Evolutionary conservation across 805 yeast genomes (phyloP).

Genomic region (Teunomyces kruisii): DNA sequence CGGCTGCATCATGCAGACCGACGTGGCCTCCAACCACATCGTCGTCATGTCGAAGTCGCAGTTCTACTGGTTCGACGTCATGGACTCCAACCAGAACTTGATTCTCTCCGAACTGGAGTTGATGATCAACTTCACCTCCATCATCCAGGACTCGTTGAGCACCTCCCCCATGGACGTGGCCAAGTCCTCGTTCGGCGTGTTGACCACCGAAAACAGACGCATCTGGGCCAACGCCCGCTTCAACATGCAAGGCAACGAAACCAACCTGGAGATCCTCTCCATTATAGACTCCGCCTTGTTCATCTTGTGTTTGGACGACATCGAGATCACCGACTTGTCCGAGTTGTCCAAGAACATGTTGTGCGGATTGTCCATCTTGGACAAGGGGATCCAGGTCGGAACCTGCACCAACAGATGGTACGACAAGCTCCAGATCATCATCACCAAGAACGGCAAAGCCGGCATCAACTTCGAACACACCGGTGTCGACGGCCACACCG

Average conservation of each 20-base stretch:
- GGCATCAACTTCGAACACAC: conserved; percentile 94
- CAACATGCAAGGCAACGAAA: conserved; percentile 38
- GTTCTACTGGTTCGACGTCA: conserved; percentile 92
- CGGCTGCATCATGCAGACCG: conserved; percentile 87
- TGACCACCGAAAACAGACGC: conserved; percentile 87
- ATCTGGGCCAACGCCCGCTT: conserved; percentile 80
- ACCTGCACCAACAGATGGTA: conserved; percentile 96
- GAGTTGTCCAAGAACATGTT: conserved; percentile 81
- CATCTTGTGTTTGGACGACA: conserved; percentile 79
- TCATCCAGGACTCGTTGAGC: conserved; percentile 67
- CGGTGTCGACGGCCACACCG: conserved; percentile 95
- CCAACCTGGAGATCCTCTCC: conserved; percentile 68
- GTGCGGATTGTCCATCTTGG: conserved; percentile 78
- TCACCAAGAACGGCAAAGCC: conserved; percentile 86
- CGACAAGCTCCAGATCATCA: conserved; percentile 84
- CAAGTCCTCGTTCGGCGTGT: conserved; percentile 79
- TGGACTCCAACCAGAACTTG: conserved; percentile 70
- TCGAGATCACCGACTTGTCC: conserved; percentile 58
- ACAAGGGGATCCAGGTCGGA: conserved; percentile 87
- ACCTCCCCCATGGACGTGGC: conserved; percentile 60
- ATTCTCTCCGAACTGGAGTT: conserved; percentile 74
- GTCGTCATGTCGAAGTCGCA: conserved; percentile 83
- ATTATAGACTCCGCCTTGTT: conserved; percentile 82
- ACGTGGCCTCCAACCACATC: conserved; percentile 71
- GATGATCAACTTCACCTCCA: conserved; percentile 69